Conservation (phyloP, 2,329 filamentous ascomycete species). For the Plectosphaerella plurivora region DNA sequence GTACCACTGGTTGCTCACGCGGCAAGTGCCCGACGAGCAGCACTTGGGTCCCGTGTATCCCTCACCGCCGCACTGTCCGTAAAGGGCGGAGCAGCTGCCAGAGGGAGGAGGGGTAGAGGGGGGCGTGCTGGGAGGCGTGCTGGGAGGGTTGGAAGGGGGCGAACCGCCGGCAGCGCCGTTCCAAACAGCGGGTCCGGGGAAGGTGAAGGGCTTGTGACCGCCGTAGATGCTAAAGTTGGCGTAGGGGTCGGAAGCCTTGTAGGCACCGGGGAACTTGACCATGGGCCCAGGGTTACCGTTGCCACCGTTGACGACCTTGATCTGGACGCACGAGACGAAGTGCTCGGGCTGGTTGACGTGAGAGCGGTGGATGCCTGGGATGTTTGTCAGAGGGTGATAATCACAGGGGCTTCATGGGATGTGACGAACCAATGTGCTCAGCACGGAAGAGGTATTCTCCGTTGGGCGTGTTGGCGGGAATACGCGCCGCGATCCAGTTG, state of each 20-base stretch:
- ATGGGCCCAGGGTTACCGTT: slow-evolving; percentile 14
- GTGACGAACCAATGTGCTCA: slow-evolving; percentile 30
- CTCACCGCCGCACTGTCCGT: slow-evolving; percentile 7
- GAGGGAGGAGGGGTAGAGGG: neutral
- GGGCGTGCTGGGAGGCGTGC: neutral
- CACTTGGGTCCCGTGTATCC: slow-evolving; percentile 11
- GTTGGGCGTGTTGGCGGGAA: slow-evolving; percentile 25
- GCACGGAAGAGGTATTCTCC: slow-evolving; percentile 31
- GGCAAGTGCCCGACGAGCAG: slow-evolving; percentile 11
- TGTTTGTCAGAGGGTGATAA: neutral
- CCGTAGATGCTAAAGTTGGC: slow-evolving; percentile 16
- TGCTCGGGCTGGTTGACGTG: slow-evolving; percentile 17
- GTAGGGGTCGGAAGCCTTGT: slow-evolving; percentile 17
- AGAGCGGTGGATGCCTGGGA: slow-evolving; percentile 13
- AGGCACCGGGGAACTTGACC: slow-evolving; percentile 23
- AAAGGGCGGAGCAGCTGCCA: neutral
- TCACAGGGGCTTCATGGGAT: neutral
- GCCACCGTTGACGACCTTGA: slow-evolving; percentile 14
- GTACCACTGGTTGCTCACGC: slow-evolving; percentile 12
- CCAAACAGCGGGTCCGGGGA: slow-evolving; percentile 7
- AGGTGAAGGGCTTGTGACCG: slow-evolving; percentile 11
- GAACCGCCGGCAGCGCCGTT: slow-evolving; percentile 1
- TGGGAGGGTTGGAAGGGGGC: slow-evolving; percentile 1
- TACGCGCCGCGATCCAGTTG: slow-evolving; percentile 23
- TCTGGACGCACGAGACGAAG: slow-evolving; percentile 13